phyloP scores from a whole-genome alignment of 2,329 filamentous ascomycete genomes.

The Claviceps fusiformis region DNA sequence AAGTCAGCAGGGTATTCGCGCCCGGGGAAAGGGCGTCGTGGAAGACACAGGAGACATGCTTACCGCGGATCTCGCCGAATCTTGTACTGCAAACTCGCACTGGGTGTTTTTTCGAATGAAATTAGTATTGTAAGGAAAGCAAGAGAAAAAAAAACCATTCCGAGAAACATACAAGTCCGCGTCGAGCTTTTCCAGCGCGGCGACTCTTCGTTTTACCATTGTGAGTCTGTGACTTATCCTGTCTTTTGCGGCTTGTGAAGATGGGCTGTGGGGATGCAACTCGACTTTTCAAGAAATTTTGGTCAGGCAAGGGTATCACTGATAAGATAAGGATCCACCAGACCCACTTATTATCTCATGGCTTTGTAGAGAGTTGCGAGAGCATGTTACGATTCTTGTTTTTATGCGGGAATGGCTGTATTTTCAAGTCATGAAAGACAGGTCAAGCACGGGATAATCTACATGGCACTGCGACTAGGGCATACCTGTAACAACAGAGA shows the following conservation, averaged over 20 bases:
- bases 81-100: constrained; percentile 80
- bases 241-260: not conserved
- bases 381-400: too few species aligned
- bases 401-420: too few species aligned
- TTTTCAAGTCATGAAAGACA: too few species aligned
- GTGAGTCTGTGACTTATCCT: constrained; percentile 6
- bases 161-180: constrained; percentile 54
- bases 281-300: constrained; percentile 4
- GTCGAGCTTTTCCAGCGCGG: constrained; percentile 88
- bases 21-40: not conserved
- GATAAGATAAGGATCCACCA: constrained; percentile 2
- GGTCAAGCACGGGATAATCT: too few species aligned
- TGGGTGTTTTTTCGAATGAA: constrained; percentile 18
- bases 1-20: too few species aligned
- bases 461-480: too few species aligned
- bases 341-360: too few species aligned
- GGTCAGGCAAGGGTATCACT: not conserved
- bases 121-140: not conserved
- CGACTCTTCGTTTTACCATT: constrained; percentile 81
- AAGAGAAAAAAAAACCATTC: not conserved
- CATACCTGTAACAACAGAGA: too few species aligned
- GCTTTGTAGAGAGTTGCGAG: too few species aligned
- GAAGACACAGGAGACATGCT: constrained; percentile 13
- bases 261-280: not conserved
- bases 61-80: constrained; percentile 74